Evolutionary conservation across 2,329 filamentous ascomycete genomes (phyloP).

Genomic region (Calonectria leucothoes): DNA sequence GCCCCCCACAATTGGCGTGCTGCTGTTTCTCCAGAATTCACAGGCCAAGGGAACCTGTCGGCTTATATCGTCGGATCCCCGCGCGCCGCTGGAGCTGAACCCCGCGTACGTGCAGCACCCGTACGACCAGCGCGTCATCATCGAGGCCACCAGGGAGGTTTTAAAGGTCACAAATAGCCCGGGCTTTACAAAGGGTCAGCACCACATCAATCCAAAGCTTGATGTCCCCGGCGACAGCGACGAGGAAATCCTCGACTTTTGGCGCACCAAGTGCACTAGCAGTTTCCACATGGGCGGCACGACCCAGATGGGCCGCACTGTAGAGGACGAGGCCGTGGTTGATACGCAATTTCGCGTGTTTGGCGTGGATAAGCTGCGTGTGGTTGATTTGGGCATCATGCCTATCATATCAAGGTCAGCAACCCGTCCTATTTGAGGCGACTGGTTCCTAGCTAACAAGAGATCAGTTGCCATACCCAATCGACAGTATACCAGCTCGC

Average conservation of each 20-base stretch:
- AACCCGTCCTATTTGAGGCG: neutral
- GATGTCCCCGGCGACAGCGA: conserved; percentile 61
- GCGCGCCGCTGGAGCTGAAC: conserved; percentile 63
- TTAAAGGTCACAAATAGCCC: conserved; percentile 54
- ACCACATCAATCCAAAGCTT: conserved; percentile 40
- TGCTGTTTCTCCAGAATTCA: conserved; percentile 64
- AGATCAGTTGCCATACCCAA: conserved; percentile 61
- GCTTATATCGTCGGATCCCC: conserved; percentile 64
- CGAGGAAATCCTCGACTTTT: conserved; percentile 62
- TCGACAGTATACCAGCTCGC: conserved; percentile 66
- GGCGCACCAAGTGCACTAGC: conserved; percentile 55
- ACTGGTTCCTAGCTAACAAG: neutral
- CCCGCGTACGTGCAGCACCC: conserved; percentile 64
- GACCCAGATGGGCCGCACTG: conserved; percentile 64
- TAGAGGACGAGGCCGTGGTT: conserved; percentile 57
- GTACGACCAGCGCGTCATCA: conserved; percentile 64
- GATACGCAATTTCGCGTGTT: conserved; percentile 47
- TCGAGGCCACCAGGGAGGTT: conserved; percentile 60
- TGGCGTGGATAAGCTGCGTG: conserved; percentile 32
- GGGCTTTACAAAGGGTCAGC: conserved; percentile 50
- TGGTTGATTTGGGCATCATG: conserved; percentile 38
- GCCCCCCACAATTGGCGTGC: conserved; percentile 49
- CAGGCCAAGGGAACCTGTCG: conserved; percentile 63
- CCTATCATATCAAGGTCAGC: conserved; percentile 46
- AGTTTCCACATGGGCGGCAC: conserved; percentile 70